Evolutionary conservation across 352 stramenopile genomes (phyloP).

Genomic region (Thalassiosira mediterranea): DNA sequence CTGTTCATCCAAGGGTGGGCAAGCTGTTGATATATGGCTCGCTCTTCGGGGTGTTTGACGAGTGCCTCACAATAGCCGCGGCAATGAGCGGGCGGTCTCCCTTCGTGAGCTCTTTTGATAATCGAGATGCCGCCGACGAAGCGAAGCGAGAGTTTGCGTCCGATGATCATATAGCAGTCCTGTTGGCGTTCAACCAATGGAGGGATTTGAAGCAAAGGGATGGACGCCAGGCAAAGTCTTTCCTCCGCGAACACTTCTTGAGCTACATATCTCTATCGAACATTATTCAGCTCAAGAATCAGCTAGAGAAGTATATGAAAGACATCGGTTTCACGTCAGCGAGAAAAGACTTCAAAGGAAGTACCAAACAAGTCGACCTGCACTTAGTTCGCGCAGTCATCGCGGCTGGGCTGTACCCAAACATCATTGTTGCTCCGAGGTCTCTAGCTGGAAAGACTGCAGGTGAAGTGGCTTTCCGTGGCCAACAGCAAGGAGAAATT

Average conservation of each 20-base stretch:
- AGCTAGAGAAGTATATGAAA: constrained; percentile 82
- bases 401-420: constrained; percentile 86
- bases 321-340: constrained; percentile 83
- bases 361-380: constrained; percentile 36
- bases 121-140: constrained; percentile 83
- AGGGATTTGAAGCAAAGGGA: constrained; percentile 52
- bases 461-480: constrained; percentile 73
- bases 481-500: constrained; percentile 68
- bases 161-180: constrained; percentile 85
- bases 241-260: constrained; percentile 85
- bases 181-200: constrained; percentile 85
- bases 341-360: constrained; percentile 27
- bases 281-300: constrained; percentile 90
- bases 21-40: constrained; percentile 96
- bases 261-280: constrained; percentile 89
- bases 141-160: constrained; percentile 81
- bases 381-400: constrained; percentile 83
- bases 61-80: constrained; percentile 87
- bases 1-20: constrained; percentile 94
- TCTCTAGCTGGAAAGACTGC: constrained; percentile 65
- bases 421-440: constrained; percentile 81
- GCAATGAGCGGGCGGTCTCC: constrained; percentile 80
- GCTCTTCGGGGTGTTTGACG: constrained; percentile 90
- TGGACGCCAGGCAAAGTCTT: constrained; percentile 55
- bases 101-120: constrained; percentile 86